Evolutionary conservation across 2,329 filamentous ascomycete genomes (phyloP), one percentile per base, ranked within the genome.

Genomic region (Pestalotiopsis sp.): DNA sequence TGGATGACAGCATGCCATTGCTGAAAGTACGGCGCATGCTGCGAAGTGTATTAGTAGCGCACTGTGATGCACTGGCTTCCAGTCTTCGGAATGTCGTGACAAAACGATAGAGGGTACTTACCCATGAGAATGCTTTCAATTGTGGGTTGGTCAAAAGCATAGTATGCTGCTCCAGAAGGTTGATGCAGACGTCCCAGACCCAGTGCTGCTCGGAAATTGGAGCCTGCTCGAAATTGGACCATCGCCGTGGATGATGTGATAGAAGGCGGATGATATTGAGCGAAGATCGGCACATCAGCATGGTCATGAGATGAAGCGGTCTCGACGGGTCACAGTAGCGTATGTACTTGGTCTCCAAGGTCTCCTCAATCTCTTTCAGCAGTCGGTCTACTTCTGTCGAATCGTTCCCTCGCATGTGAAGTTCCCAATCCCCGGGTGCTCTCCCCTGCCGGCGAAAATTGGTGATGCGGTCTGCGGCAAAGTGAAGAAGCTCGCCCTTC

Each of bases 301-400:
- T 72, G n/a, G 70, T 66, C 66, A 74, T 58, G 66, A 73, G 69
- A 12, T 75, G 71, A 31, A 75, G 64, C 6, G 74, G 72, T 52
- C 73, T 64, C 13, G 80, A 70, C 1, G 83, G 75, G 66, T 85
- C 82, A 72, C 82, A 84, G 70, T 84, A 83, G 4, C 82, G 78
- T 11, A 85, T 74, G 65, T 79, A 84, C 9, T 80, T 82, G 45
- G 78, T 75, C 66, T 85, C 83, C 25, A 84, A 72, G 4, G 73
- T 74, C 2, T 73, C 73, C 68, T 86, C 83, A 5, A 85, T 78
- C 49, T 82, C 80, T 36, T 77, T 72, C n/a, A 79, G 74, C 14
- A 84, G 78, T 23, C 60, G 40, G 7, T 77, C 75, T 0, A 77
- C 56, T 23, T 73, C 68, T 17, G 72, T 65, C 41, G 61, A 36